Evolutionary conservation across 768 basidiomycete species (phyloP).

Genomic region (Cubamyces lactineus): DNA sequence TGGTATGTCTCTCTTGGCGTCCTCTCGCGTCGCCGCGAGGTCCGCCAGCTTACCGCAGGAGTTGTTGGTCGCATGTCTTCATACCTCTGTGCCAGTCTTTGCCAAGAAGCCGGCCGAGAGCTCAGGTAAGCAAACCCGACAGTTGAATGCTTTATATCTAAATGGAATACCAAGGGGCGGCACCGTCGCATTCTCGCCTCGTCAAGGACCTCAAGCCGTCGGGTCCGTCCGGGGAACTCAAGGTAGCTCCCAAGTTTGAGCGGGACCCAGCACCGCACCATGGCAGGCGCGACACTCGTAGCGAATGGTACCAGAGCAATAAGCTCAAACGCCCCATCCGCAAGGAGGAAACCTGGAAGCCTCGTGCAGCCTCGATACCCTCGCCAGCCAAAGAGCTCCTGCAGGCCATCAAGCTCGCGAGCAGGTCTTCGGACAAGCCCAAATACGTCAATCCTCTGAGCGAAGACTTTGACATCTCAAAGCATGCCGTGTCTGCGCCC

Average conservation of each 20-base stretch:
- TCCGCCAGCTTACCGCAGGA: slow-evolving; percentile 19
- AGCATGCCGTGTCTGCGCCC: slow-evolving; percentile 26
- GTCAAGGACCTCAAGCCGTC: slow-evolving; percentile 28
- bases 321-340: not conserved
- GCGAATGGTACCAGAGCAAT: not conserved
- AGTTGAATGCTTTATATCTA: not conserved
- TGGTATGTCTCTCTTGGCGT: slow-evolving; percentile 23
- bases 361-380: not conserved
- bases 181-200: slow-evolving; percentile 30
- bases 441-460: slow-evolving; percentile 34
- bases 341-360: not conserved
- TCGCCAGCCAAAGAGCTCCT: slow-evolving; percentile 3
- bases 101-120: not conserved
- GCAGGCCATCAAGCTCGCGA: not conserved
- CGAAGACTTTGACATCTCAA: slow-evolving; percentile 43
- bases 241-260: slow-evolving; percentile 24
- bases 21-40: slow-evolving; percentile 17
- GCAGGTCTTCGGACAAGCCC: not conserved
- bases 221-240: slow-evolving; percentile 18
- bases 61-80: slow-evolving; percentile 22
- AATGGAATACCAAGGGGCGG: not conserved
- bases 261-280: slow-evolving; percentile 31
- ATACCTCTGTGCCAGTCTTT: slow-evolving; percentile 14
- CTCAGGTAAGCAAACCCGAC: not conserved
- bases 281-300: not conserved